phyloP scores from a whole-genome alignment of 352 stramenopile genomes.

The Thalassiosira delicatula region DNA sequence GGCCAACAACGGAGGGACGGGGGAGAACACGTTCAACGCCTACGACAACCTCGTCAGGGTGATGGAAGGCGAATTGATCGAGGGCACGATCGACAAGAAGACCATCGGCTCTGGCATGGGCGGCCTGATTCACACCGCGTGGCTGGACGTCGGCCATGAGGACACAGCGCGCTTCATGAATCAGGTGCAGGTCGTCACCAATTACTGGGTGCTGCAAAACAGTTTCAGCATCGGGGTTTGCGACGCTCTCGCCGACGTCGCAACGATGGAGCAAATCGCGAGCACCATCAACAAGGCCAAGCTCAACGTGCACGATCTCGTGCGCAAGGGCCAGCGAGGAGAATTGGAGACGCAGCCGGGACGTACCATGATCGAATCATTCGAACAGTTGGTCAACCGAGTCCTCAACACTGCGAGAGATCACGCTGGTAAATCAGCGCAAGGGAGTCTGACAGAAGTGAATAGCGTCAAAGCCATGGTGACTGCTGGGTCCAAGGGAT shows the following conservation, averaged over 20 bases:
- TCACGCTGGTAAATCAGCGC: constrained; percentile 88
- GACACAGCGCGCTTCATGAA: constrained; percentile 87
- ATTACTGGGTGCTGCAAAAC: constrained; percentile 97
- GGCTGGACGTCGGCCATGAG: constrained; percentile 87
- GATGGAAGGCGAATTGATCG: constrained; percentile 96
- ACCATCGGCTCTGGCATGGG: constrained; percentile 96
- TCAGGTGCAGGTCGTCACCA: constrained; percentile 96
- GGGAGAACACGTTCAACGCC: constrained; percentile 90
- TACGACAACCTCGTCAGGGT: constrained; percentile 98
- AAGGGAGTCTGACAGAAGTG: constrained; percentile 90
- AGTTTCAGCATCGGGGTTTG: constrained; percentile 98
- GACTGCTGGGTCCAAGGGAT: constrained; percentile 98
- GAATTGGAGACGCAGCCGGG: constrained; percentile 97
- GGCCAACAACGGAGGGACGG: constrained; percentile 93
- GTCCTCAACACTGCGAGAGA: constrained; percentile 90
- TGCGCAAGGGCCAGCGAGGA: constrained; percentile 94
- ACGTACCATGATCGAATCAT: constrained; percentile 98
- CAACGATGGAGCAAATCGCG: constrained; percentile 97
- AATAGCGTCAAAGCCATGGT: constrained; percentile 99
- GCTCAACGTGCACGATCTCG: constrained; percentile 90
- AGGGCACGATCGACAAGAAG: constrained; percentile 98
- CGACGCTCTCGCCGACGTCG: constrained; percentile 98
- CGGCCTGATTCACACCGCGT: constrained; percentile 97
- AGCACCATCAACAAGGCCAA: constrained; percentile 99
- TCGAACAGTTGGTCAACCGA: constrained; percentile 98